Evolutionary conservation across 768 basidiomycete species (phyloP), one percentile per base, ranked within the genome.

Genomic region (Macrolepiota fuliginosa): DNA sequence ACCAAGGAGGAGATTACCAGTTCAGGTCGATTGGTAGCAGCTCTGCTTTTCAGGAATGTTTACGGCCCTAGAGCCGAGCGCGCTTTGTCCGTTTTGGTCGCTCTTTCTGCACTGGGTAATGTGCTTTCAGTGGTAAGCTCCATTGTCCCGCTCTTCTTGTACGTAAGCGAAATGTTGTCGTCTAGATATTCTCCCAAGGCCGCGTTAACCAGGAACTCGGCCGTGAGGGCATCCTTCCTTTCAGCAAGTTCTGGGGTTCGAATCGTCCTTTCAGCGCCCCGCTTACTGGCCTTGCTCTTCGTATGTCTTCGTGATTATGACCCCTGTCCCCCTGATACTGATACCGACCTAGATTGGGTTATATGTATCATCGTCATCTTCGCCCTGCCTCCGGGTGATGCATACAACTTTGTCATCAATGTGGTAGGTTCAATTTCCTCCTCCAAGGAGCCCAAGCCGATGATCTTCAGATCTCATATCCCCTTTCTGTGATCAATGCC

Each of bases 231-330:
- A 72, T 89, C 42, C 73, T 89, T 4, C 87, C 87, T 0, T 84
- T 73, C 67, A 83, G 86, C 37, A 78, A 77, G 17, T 77, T 88
- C 69, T 89, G 86, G 73, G 82, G 82, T 1, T 84, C 80, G 51
- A 87, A 82, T 68, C 74, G 79, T 49, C 89, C 88, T 0, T 88
- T 85, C 71, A 76, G 80, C 58, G 81, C 87, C 1, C 89, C 89
- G 0, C 67, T 85, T 11, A 75, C 79, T 2, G 87, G 86, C 0
- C 74, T 90, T 4, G 73, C 76, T n/a, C 71, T 82, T 4, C 84
- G 84, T 68, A 82, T 73, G 77, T 58, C 73, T 19, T 50, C 24
- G 22, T 51, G 10, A 22, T 42, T 22, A 1, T 5, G 2, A 22
- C 46, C 6, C 6, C 3, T 36, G n/a, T 37, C 25, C 32, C 5